Conservation (phyloP, 2,329 filamentous ascomycete genomes). For the Fusarium chlamydosporum region DNA sequence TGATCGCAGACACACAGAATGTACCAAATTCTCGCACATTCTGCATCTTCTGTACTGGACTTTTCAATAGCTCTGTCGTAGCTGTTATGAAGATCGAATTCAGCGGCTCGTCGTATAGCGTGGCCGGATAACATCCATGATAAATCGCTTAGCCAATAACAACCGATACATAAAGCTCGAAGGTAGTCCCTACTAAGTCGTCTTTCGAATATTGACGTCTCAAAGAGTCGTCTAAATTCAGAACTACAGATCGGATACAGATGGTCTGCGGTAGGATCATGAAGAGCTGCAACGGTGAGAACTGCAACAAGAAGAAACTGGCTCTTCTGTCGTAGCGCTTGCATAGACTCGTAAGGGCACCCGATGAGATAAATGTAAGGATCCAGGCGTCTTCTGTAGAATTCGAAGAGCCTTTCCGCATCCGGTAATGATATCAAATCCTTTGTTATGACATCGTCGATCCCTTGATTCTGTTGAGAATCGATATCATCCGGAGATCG, state of each 20-base stretch:
- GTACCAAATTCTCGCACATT: slow-evolving; percentile 73
- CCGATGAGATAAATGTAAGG: slow-evolving; percentile 68
- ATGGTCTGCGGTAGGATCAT: slow-evolving; percentile 68
- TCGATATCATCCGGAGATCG: slow-evolving; percentile 53
- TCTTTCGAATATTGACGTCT: slow-evolving; percentile 59
- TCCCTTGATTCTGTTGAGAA: slow-evolving; percentile 37
- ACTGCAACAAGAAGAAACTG: slow-evolving; percentile 69
- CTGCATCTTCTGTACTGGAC: slow-evolving; percentile 61
- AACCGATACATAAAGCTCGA: slow-evolving; percentile 71
- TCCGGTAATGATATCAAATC: slow-evolving; percentile 62
- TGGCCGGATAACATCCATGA: slow-evolving; percentile 73
- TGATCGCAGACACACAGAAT: slow-evolving; percentile 72
- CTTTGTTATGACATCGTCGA: slow-evolving; percentile 55
- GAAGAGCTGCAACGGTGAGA: slow-evolving; percentile 72
- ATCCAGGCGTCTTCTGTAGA: slow-evolving; percentile 66
- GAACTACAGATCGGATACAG: slow-evolving; percentile 67
- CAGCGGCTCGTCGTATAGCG: slow-evolving; percentile 64
- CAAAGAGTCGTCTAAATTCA: slow-evolving; percentile 70
- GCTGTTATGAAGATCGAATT: slow-evolving; percentile 61
- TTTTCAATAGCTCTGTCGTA: slow-evolving; percentile 58
- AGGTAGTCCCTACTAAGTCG: slow-evolving; percentile 65
- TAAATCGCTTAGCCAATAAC: slow-evolving; percentile 74
- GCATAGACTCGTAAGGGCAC: slow-evolving; percentile 64
- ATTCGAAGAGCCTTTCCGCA: slow-evolving; percentile 65
- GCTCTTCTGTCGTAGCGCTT: slow-evolving; percentile 67